Evolutionary conservation across 768 basidiomycete species (phyloP).

Genomic region (Mycena rebaudengoi): DNA sequence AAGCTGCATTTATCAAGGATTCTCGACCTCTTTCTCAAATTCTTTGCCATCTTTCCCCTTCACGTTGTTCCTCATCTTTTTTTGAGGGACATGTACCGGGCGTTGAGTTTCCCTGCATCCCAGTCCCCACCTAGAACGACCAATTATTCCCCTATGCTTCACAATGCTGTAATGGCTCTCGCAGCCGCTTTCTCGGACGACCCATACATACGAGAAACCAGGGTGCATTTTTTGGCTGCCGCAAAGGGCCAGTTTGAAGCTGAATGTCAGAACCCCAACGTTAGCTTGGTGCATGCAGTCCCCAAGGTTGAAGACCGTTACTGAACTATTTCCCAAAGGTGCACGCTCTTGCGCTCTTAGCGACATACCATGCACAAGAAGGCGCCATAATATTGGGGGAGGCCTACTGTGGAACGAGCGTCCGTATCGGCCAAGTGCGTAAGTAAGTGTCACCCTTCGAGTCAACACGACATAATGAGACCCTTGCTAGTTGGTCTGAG

Average conservation of each 20-base stretch:
- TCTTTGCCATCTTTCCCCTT: conserved; percentile 48
- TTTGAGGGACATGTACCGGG: conserved; percentile 51
- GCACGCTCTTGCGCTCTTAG: conserved; percentile 29
- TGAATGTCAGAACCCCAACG: conserved; percentile 27
- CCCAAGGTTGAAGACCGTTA: too few species aligned
- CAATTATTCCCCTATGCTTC: conserved; percentile 62
- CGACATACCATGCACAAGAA: conserved; percentile 23
- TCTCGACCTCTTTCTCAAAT: conserved; percentile 48
- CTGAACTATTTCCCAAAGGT: too few species aligned
- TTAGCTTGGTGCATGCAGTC: conserved; percentile 33
- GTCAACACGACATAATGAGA: not conserved
- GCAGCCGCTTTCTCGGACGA: conserved; percentile 28
- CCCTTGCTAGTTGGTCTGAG: conserved; percentile 44
- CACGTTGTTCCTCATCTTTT: conserved; percentile 51
- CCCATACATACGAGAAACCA: conserved; percentile 23
- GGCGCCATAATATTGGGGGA: conserved; percentile 28
- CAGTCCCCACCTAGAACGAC: conserved; percentile 37
- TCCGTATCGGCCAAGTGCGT: conserved; percentile 13
- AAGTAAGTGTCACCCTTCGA: not conserved
- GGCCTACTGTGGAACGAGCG: conserved; percentile 25
- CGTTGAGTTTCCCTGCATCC: conserved; percentile 35
- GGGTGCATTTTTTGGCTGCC: conserved; percentile 20
- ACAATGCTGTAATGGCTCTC: conserved; percentile 53
- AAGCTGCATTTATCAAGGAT: conserved; percentile 31
- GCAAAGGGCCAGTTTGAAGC: conserved; percentile 25